Percentiles rank a stretch among this genome's conserved stretches.
phyloP scores from a whole-genome alignment of 139 green algal genomes.

The Chlorella sp. region DNA sequence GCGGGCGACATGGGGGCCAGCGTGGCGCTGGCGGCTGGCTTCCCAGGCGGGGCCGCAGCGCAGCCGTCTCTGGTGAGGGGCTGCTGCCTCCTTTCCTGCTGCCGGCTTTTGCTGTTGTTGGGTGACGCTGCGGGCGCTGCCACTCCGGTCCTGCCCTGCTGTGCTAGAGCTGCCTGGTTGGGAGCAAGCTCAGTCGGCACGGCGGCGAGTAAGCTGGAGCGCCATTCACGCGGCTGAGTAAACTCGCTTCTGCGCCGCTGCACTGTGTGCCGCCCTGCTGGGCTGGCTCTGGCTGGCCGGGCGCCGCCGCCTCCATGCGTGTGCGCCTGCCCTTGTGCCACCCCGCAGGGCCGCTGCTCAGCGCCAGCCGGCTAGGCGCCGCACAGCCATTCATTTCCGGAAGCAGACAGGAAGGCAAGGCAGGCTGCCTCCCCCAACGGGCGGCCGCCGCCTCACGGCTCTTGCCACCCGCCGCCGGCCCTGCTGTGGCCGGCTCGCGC shows the following conservation, averaged over 20 bases:
- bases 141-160: neutral
- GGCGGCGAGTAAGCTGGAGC: too few relatives aligned
- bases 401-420: conserved; percentile 30
- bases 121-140: neutral
- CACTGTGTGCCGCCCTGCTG: neutral
- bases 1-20: neutral
- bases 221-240: too few relatives aligned
- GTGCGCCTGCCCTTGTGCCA: neutral
- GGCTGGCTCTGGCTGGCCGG: neutral
- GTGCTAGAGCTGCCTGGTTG: neutral
- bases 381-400: too few relatives aligned
- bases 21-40: neutral
- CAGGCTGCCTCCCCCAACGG: neutral
- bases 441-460: neutral
- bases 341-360: conserved; percentile 26
- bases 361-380: conserved; percentile 16
- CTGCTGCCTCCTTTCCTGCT: neutral
- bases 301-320: neutral
- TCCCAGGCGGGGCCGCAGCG: neutral
- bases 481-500: neutral
- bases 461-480: neutral
- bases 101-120: too few relatives aligned
- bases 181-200: neutral
- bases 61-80: conserved; percentile 27
- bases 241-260: too few relatives aligned